Percentiles rank a stretch among this genome's conserved stretches.
Evolutionary conservation across 2,329 filamentous ascomycete species (phyloP).

Genomic region (Claviceps monticola): DNA sequence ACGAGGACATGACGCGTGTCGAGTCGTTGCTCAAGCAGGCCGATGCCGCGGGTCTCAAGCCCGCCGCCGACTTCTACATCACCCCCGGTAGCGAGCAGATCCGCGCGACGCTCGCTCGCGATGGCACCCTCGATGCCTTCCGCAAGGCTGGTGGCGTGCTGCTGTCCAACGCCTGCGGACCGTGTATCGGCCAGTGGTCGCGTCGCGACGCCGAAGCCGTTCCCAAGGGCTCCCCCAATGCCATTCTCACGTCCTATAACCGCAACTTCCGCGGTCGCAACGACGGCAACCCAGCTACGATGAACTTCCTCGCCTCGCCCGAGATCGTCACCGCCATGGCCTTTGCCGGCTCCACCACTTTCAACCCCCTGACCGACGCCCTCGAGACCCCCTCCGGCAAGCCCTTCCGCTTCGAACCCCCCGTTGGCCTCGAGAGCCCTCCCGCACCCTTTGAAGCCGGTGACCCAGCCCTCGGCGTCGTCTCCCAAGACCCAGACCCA

Average conservation of each 20-base stretch:
- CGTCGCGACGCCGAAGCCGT: constrained; percentile 84
- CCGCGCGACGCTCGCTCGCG: constrained; percentile 79
- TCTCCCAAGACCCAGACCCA: constrained; percentile 57
- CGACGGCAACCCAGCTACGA: constrained; percentile 88
- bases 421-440: constrained; percentile 53
- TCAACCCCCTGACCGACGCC: constrained; percentile 87
- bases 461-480: constrained; percentile 58
- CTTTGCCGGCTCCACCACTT: constrained; percentile 82
- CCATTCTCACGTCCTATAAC: constrained; percentile 95
- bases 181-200: constrained; percentile 92
- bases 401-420: constrained; percentile 74
- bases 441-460: constrained; percentile 59
- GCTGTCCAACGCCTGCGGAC: constrained; percentile 87
- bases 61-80: constrained; percentile 85
- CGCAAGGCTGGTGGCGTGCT: constrained; percentile 75
- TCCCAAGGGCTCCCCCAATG: constrained; percentile 73
- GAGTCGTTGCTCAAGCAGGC: constrained; percentile 91
- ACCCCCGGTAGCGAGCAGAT: constrained; percentile 96
- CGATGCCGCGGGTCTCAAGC: constrained; percentile 73
- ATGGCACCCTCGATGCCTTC: constrained; percentile 76
- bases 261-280: constrained; percentile 96
- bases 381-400: constrained; percentile 68
- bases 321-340: constrained; percentile 95
- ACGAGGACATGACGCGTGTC: constrained; percentile 94
- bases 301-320: constrained; percentile 97